phyloP scores from a whole-genome alignment of 306 rosid genomes.

The Dalbergia cultrata region DNA sequence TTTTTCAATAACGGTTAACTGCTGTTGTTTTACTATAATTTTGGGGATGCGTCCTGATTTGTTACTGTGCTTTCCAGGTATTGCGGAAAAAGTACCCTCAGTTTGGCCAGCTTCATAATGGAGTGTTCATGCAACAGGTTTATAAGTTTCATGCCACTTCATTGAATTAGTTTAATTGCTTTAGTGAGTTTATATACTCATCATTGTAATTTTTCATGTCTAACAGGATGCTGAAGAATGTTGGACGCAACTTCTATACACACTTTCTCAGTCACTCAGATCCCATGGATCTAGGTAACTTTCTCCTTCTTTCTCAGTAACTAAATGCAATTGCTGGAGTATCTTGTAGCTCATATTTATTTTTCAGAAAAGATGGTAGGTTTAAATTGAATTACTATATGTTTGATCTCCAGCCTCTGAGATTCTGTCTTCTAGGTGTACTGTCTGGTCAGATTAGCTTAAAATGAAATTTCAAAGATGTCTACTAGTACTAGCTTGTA shows the following conservation, averaged over 20 bases:
- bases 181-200: slow-evolving; percentile 28
- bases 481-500: slow-evolving; percentile 2
- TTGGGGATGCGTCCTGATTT: slow-evolving; percentile 33
- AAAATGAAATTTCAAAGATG: slow-evolving; percentile 30
- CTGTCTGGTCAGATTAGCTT: slow-evolving; percentile 20
- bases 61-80: slow-evolving; percentile 63
- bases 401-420: slow-evolving; percentile 5
- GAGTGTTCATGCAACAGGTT: slow-evolving; percentile 97
- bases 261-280: slow-evolving; percentile 93
- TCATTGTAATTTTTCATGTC: slow-evolving; percentile 39
- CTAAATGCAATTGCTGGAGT: slow-evolving; percentile 22
- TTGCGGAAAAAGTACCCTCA: slow-evolving; percentile 96
- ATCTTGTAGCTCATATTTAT: slow-evolving; percentile 29
- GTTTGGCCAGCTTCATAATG: slow-evolving; percentile 94
- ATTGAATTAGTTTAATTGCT: slow-evolving; percentile 36
- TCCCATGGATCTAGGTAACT: slow-evolving; percentile 79
- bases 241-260: slow-evolving; percentile 97
- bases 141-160: slow-evolving; percentile 28
- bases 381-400: slow-evolving; percentile 9
- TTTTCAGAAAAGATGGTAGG: slow-evolving; percentile 25
- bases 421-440: slow-evolving; percentile 30
- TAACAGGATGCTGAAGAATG: slow-evolving; percentile 99
- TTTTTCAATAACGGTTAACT: slow-evolving; percentile 15
- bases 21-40: slow-evolving; percentile 3
- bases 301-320: slow-evolving; percentile 26